Evolutionary conservation across 2,329 filamentous ascomycete genomes (phyloP).

Genomic region (Capronia americana): DNA sequence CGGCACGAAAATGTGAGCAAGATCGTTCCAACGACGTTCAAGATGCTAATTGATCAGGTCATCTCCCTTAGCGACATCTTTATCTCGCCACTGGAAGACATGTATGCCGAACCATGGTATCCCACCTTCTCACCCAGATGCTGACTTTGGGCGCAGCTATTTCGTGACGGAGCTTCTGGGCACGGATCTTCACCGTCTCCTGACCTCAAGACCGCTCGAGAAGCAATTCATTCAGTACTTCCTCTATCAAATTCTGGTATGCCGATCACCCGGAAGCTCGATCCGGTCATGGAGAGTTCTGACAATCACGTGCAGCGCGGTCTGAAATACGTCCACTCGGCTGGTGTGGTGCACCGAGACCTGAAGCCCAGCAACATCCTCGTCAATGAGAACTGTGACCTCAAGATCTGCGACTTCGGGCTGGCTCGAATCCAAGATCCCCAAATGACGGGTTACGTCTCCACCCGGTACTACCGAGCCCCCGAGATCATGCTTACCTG

Average conservation of each 20-base stretch:
- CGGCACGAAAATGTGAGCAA: conserved; percentile 87
- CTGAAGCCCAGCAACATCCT: conserved; percentile 99
- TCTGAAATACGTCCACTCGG: conserved; percentile 98
- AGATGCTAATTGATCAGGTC: conserved; percentile 63
- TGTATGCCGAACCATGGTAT: conserved; percentile 64
- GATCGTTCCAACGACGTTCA: neutral
- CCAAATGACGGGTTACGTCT: conserved; percentile 99
- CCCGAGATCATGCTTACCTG: conserved; percentile 99
- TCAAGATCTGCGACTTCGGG: conserved; percentile 99
- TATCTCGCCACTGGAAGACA: conserved; percentile 97
- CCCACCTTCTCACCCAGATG: conserved; percentile 33
- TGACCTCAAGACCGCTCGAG: conserved; percentile 94
- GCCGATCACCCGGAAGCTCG: conserved; percentile 44
- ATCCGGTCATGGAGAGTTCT: conserved; percentile 12
- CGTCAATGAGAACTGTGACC: conserved; percentile 98
- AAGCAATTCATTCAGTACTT: conserved; percentile 99
- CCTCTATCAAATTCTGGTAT: conserved; percentile 96
- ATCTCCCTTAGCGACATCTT: conserved; percentile 99
- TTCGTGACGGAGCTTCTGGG: conserved; percentile 97
- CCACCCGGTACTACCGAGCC: conserved; percentile 96
- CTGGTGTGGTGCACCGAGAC: conserved; percentile 95
- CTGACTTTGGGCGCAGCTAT: conserved; percentile 66
- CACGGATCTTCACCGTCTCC: conserved; percentile 91
- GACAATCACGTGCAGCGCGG: conserved; percentile 70
- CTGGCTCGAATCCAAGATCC: conserved; percentile 97